These are phyloP conservation scores for Aspergillus caelatus DNA, from an alignment of 2,329 filamentous ascomycete species.

Conservation along the genomic window DNA sequence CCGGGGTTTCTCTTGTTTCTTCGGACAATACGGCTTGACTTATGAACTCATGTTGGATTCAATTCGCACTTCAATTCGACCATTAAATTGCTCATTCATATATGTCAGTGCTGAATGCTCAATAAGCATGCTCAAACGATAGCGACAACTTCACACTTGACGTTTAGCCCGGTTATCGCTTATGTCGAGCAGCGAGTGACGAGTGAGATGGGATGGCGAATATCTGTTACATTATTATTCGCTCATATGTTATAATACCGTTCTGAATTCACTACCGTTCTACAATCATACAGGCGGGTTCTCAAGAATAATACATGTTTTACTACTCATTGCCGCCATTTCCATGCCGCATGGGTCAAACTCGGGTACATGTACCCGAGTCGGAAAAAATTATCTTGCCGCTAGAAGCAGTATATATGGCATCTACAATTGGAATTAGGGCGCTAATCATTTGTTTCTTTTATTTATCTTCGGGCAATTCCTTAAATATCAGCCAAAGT, in stretches of 20 bases:
- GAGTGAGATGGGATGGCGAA: neutral
- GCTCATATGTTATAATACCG: neutral
- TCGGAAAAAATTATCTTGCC: neutral
- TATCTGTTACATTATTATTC: fast-evolving
- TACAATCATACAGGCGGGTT: neutral
- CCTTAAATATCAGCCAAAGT: neutral
- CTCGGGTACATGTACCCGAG: slow-evolving; percentile 11
- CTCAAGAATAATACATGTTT: neutral
- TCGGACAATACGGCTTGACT: neutral
- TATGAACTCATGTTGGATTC: neutral
- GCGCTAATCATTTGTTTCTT: neutral
- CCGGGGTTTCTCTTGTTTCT: neutral
- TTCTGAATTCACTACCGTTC: neutral
- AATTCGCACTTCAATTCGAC: neutral
- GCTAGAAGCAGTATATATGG: neutral
- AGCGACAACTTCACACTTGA: neutral
- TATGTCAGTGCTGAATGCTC: neutral
- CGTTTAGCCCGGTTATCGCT: neutral
- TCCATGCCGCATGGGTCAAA: neutral
- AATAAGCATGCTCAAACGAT: neutral
- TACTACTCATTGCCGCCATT: neutral
- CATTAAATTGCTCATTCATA: neutral
- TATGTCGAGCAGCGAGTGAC: neutral
- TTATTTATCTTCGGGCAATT: neutral
- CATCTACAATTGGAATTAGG: neutral